Conservation (phyloP, 176 grass and related monocot genomes). For the Neostapfia colusana region DNA sequence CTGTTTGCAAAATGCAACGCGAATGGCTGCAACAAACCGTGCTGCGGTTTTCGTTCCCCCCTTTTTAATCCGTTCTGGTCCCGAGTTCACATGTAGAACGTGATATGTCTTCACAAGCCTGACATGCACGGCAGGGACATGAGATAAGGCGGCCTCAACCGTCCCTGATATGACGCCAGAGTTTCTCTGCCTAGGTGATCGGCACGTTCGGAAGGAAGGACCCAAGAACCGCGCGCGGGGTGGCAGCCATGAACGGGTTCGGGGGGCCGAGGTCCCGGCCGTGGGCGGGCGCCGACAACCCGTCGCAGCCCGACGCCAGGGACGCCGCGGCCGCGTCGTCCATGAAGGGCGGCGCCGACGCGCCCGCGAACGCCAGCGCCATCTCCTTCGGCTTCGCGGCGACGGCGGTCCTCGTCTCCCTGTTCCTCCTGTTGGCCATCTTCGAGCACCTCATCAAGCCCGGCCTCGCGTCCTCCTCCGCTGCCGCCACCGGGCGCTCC, state of each 20-base stretch:
- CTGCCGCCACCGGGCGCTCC: conserved; percentile 38
- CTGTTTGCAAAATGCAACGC: background rate
- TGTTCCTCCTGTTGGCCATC: conserved; percentile 99
- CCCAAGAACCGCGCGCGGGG: background rate
- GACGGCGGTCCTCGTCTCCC: conserved; percentile 82
- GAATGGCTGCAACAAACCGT: background rate
- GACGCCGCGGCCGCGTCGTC: conserved; percentile 38
- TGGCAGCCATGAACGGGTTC: conserved; percentile 59
- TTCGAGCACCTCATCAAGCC: conserved; percentile 99
- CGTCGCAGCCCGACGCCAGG: conserved; percentile 38
- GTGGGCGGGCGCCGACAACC: conserved; percentile 47
- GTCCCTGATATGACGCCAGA: too few relatives aligned
- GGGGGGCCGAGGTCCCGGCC: conserved; percentile 48
- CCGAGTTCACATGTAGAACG: conserved; percentile 45
- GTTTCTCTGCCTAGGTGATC: conserved; percentile 13
- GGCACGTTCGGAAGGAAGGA: background rate
- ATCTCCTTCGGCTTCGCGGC: conserved; percentile 99
- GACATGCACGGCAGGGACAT: conserved; percentile 22
- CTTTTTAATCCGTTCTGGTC: background rate
- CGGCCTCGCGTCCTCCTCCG: conserved; percentile 48
- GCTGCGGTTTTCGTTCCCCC: background rate
- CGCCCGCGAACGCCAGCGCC: conserved; percentile 74
- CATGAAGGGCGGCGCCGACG: conserved; percentile 56
- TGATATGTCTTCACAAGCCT: conserved; percentile 36
- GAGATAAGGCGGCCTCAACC: conserved; percentile 10